These are phyloP conservation scores for Brassica cretica DNA, from an alignment of 345 rosid genomes.

Conservation along the genomic window DNA sequence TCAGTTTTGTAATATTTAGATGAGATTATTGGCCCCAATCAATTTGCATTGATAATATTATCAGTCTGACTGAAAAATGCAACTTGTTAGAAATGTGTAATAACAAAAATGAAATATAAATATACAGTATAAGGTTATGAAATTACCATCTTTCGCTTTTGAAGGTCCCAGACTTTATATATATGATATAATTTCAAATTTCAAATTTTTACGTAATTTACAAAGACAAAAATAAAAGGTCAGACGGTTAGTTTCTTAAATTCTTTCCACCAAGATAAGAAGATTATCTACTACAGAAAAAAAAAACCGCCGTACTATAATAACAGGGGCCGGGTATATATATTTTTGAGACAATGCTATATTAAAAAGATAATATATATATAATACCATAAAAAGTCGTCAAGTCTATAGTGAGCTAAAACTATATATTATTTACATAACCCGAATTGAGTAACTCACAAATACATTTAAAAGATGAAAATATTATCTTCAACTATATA, in stretches of 20 bases:
- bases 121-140: conserved; percentile 10
- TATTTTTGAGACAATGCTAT: too few species aligned
- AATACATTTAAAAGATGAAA: too few species aligned
- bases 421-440: background rate
- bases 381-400: conserved; percentile 1
- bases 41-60: background rate
- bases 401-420: background rate
- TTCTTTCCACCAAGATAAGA: too few species aligned
- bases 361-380: too few species aligned
- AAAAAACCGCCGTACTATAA: too few species aligned
- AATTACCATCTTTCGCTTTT: background rate
- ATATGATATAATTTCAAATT: too few species aligned
- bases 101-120: background rate
- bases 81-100: background rate
- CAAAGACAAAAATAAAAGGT: too few species aligned
- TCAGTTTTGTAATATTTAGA: background rate
- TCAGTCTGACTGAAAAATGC: background rate
- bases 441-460: too few species aligned
- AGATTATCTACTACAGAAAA: too few species aligned
- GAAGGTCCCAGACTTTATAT: background rate
- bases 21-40: background rate
- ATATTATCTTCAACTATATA: background rate
- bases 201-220: too few species aligned
- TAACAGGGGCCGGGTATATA: too few species aligned
- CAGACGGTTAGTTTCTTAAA: too few species aligned